Base-by-base conservation (phyloP, 192 early-diverging fungal genomes). In the Coemansia sp. region DNA sequence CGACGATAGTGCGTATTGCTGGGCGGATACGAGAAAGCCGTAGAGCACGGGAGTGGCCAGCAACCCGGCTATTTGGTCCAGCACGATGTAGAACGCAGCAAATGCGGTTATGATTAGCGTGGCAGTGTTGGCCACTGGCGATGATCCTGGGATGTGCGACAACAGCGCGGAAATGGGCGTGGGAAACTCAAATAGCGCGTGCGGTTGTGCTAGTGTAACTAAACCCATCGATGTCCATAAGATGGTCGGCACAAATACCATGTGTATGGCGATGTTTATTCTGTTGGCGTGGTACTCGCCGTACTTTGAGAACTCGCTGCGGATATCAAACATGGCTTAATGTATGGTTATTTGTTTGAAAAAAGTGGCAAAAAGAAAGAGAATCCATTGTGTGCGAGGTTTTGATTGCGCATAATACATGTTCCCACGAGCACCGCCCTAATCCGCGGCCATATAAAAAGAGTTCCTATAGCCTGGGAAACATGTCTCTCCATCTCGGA, bases 191-290 rank as follows among this genome's bases (percentile, higher is more conserved):
- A 84, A 69, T 10, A 87, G 52, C 23, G 47, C 51, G 14, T 53
- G 60, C 3, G 78, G 83, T 64, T 37, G 82, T 66, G 21, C 71
- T 57, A 52, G 73, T 34, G 84, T 71, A 15, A 73, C 65, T 71
- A 87, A 83, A 8, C 92, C 90, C 20, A 92, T 66, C 5, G 76
- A 72, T 28, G 90, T 86, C 90, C 91, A 96, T 38, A 93, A 77
- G 67, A 98, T 93, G 52, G 87, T 85, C 5, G 96, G 96, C 26
- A 98, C 94, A 72, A 89, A 98, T 3, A 93, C 74, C 67, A 93
- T 81, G 75, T 97, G 93, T 62, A 94, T 90, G 18, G 79, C 62
- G 25, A 94, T 79, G 81, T 97, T 95, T 66, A 84, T 73, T 44
- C 72, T 72, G 84, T 91, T 90, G 76, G 87, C 74, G 70, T 92